Base-by-base conservation (phyloP, 441 rosid genomes). In the Gossypium gossypioides region DNA sequence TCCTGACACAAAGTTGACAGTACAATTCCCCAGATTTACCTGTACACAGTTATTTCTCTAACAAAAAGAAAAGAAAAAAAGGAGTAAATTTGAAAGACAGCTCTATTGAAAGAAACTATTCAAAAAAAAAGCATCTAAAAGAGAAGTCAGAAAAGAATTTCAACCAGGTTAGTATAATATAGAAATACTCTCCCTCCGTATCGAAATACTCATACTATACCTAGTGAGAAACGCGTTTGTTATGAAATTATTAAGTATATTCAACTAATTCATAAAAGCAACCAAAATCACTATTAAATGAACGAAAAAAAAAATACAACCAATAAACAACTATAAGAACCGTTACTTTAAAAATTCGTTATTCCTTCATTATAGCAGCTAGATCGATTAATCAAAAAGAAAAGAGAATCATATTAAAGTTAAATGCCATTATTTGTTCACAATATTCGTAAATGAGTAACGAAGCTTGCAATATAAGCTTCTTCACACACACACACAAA, bases 1-100 rank as follows among this genome's bases (percentile, higher is more conserved):
- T 51, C 72, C 72, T 10, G 72, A 68, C 50, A 68, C 29, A 68
- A 68, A 52, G 46, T 68, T 32, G 46, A 68, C 29, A n/a, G 48
- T 10, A 18, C 48, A 68, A 29, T 52, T 52, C 72, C 34, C 72
- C 61, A 68, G 10, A 52, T 52, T 52, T 16, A 51, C 71, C 58
- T 15, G 15, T 48, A 25, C 15, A 51, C 46, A 68, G 44, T 29
- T 1, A 29, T 19, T 54, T 34, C 73, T 40, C 63, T 2, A 54
- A 18, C 59, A 8, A 24, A 48, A 54, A 54, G 37, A 10, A 19
- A 19, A 55, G 10, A 6, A 44, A 29, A 66, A 18, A 32, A 69
- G 10, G 19, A 25, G 40, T 59, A 69, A 34, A 55, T 69, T 16
- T 6, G 73, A 37, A 55, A n/a, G 34, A 12, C 51, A 21, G 13